Evolutionary conservation across 148 eudicot genomes (phyloP).

Genomic region (Talinum fruticosum): DNA sequence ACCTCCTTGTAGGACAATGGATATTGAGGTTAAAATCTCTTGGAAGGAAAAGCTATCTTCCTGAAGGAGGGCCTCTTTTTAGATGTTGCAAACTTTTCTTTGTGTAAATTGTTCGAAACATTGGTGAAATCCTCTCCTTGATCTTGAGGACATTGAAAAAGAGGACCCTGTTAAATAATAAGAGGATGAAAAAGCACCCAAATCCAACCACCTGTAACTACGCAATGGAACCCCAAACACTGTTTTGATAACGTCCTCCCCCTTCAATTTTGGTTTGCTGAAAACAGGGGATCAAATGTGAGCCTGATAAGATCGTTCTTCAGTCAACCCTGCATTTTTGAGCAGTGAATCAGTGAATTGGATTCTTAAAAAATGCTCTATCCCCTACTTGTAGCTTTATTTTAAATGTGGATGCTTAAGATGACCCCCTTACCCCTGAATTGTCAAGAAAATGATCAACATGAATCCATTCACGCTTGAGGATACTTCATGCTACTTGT

Average conservation of each 20-base stretch:
- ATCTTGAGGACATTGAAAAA: constrained; percentile 59
- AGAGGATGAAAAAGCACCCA: constrained; percentile 44
- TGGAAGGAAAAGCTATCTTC: constrained; percentile 52
- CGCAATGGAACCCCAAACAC: constrained; percentile 49
- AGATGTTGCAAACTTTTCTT: constrained; percentile 54
- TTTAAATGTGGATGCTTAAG: too few relatives aligned
- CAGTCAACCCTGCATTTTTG: constrained; percentile 57
- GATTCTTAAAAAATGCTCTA: too few relatives aligned
- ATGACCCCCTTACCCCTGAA: too few relatives aligned
- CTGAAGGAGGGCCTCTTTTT: constrained; percentile 69
- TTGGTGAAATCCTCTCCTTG: constrained; percentile 53
- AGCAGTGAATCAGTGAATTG: constrained; percentile 3
- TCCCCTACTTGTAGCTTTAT: too few relatives aligned
- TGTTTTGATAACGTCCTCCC: constrained; percentile 42
- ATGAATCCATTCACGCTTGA: too few relatives aligned
- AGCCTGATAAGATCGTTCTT: constrained; percentile 69
- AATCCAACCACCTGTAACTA: constrained; percentile 79
- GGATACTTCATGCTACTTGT: too few relatives aligned
- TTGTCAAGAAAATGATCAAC: too few relatives aligned
- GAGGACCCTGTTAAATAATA: constrained; percentile 47
- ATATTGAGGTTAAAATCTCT: constrained; percentile 51
- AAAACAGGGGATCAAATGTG: constrained; percentile 55
- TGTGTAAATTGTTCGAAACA: constrained; percentile 39
- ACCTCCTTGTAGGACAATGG: constrained; percentile 80
- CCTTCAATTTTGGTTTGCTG: constrained; percentile 49